A percentile compares a stretch with the other conserved stretches of the same genome.
These are phyloP conservation scores for Coniferiporia sulphurascens DNA, from an alignment of 1,284 basidiomycete species.

Conservation along the genomic window DNA sequence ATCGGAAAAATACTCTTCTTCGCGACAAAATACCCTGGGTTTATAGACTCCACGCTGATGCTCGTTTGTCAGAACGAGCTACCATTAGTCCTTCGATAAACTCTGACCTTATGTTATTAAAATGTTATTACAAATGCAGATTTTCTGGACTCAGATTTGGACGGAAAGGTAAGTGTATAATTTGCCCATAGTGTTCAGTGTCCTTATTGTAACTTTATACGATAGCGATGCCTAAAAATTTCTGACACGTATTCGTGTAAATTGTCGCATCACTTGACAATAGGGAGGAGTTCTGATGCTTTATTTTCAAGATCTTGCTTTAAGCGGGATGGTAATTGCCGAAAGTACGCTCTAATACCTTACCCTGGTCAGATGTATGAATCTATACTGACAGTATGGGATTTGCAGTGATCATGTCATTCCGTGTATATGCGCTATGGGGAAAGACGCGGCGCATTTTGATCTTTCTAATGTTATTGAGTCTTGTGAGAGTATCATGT, in stretches of 20 bases:
- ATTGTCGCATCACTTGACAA: too few species aligned
- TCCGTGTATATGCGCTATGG: background rate
- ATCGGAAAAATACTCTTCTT: conserved; percentile 13
- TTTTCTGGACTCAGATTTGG: background rate
- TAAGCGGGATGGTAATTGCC: too few species aligned
- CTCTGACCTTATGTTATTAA: background rate
- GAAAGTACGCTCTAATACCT: too few species aligned
- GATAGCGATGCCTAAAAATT: too few species aligned
- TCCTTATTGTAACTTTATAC: too few species aligned
- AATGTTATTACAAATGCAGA: background rate
- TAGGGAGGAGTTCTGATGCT: too few species aligned
- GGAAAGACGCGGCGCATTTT: background rate
- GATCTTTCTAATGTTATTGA: background rate
- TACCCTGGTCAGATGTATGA: background rate
- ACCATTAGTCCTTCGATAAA: background rate
- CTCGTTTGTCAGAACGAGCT: background rate
- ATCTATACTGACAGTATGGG: background rate
- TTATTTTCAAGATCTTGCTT: too few species aligned
- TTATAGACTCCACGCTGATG: conserved; percentile 10
- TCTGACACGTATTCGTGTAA: too few species aligned
- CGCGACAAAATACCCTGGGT: conserved; percentile 14
- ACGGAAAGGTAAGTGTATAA: too few species aligned
- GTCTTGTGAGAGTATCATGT: background rate
- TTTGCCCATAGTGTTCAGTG: too few species aligned
- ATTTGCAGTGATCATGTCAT: background rate